Evolutionary conservation across 1,284 basidiomycete species (phyloP), one percentile per base, ranked within the genome.

Genomic region (Fomitopsis betulina): DNA sequence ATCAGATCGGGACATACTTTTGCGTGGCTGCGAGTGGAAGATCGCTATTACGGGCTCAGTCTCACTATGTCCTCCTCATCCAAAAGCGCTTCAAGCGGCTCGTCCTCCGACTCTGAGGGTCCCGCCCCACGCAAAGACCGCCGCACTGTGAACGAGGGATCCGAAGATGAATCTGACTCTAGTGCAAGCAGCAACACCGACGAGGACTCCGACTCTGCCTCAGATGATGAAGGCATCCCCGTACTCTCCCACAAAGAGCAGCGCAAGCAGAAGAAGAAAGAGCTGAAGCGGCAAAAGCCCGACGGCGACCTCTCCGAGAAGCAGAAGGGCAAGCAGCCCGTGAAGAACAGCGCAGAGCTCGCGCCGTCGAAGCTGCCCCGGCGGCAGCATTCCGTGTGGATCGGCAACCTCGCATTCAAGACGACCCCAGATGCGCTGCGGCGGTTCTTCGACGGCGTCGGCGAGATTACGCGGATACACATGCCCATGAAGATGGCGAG

Each of bases 321-420:
- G 69, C 82, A 80, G 61, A 83, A 81, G 33, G 58, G 57, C 37
- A 67, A 64, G 49, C 49, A 51, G 49, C 49, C 49, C 33, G 67
- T 63, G 33, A 62, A 68, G 59, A 67, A 64, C 61, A 61, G 64
- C 25, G 66, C 67, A 15, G 66, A 72, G 51, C 62, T 68, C n/a
- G 59, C 62, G 6, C 68, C 68, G 9, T 68, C 67, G 17, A 70
- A 71, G 58, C 49, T 65, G 27, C 75, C 68, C 53, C 77, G 84
- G 71, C 82, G 86, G 42, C 85, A 93, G 68, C 88, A 94, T 67
- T 94, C 92, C 3, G 80, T 99, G 38, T 99, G 96, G 93, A 87
- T 98, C 39, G 96, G 97, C 49, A 99, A 99, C 73, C 71, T 99
- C 69, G 84, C 92, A 19, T 99, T 93, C 81, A 91, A 91, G 73